phyloP scores from a whole-genome alignment of 345 rosid genomes.

The Geranium brycei region DNA sequence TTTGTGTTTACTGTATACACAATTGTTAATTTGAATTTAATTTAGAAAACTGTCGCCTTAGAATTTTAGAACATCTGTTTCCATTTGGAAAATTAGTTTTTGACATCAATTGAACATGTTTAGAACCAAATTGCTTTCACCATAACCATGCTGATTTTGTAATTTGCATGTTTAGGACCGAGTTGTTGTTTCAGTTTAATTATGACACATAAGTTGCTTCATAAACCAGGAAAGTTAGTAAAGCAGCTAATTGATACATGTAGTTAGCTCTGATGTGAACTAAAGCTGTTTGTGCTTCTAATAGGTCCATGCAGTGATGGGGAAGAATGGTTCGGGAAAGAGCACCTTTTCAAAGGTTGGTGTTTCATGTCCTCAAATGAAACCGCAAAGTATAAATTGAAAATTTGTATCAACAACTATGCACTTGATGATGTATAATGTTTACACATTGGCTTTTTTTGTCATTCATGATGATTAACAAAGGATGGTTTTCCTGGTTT shows the following conservation, averaged over 20 bases:
- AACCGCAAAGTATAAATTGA: background rate
- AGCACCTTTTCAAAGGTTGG: slow-evolving; percentile 88
- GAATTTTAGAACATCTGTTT: background rate
- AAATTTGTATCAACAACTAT: background rate
- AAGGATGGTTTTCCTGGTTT: background rate
- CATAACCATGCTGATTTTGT: too few relatives aligned
- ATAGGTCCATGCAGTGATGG: slow-evolving; percentile 91
- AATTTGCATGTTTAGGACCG: too few relatives aligned
- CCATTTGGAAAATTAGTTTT: too few relatives aligned
- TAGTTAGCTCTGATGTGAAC: background rate
- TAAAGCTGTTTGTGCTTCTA: background rate
- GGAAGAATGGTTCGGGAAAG: slow-evolving; percentile 97
- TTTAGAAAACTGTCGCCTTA: background rate
- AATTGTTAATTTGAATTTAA: background rate
- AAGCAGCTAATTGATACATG: background rate
- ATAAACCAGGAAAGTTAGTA: background rate
- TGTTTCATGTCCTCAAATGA: background rate
- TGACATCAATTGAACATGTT: too few relatives aligned
- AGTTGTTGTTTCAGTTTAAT: too few relatives aligned
- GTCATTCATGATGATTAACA: background rate
- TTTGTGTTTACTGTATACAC: background rate
- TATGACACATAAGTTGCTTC: too few relatives aligned
- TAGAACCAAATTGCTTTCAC: too few relatives aligned
- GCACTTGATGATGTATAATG: background rate
- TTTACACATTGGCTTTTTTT: background rate